Base-by-base conservation (phyloP, 1,139 yeast species). In the Candida sanyaensis region DNA sequence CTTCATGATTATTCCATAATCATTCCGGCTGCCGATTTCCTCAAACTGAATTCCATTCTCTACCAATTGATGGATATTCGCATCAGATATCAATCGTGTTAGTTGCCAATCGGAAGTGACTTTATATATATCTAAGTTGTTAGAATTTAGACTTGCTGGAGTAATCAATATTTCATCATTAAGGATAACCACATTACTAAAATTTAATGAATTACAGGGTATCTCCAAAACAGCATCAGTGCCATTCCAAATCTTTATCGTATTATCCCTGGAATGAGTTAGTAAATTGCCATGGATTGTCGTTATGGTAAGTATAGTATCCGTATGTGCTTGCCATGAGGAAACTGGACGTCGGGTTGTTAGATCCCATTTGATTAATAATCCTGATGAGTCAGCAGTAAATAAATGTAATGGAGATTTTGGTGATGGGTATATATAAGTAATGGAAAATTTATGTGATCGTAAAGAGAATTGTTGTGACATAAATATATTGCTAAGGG, bases 141-240 rank as follows among this genome's bases (percentile, higher is more conserved):
- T 74, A 1, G 87, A 80, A 54, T 80, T 77, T 6, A 66, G 59
- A 0, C 85, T 74, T 13, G 81, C 78, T 0, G 88, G 85, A 0
- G 85, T 74, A 6, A 80, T 57, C 34, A 83, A 54, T 38, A 53
- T 44, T 4, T 55, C 55, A 7, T 66, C 61, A 1, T 55, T 56
- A 4, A 50, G 48, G 6, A 69, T 55, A 21, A 63, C 77, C 28
- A 82, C 76, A 55, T 83, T 83, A 50, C 83, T 71, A 56, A 79
- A 83, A 57, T 83, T 83, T 53, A 83, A 63, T 1, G 82, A 62
- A 58, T 83, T 83, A 21, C 81, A 80, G 0, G 87, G 86, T 12
- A 56, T 40, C 30, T 53, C 51, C 11, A 58, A 48, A 10, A 32
- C 12, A 37, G 42, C 37, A 9, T 43, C n/a, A 5, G 29, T n/a